Evolutionary conservation across 1,139 yeast species (phyloP).

Genomic region (Candida glucosophila): DNA sequence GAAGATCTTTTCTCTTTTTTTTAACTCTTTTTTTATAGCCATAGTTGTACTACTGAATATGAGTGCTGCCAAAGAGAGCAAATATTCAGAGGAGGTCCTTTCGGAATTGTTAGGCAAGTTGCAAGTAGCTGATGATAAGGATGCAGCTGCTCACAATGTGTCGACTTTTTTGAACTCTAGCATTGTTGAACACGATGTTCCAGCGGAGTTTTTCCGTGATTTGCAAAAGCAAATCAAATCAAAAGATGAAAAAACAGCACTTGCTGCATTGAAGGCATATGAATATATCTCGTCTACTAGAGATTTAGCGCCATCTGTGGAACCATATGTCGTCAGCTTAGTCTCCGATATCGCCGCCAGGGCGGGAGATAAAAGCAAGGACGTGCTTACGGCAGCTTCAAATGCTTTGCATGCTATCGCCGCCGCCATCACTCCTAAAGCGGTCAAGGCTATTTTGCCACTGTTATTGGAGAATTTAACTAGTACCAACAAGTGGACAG

Average conservation of each 20-base stretch:
- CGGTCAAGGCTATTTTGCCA: conserved; percentile 87
- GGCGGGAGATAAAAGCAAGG: conserved; percentile 86
- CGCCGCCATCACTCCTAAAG: conserved; percentile 79
- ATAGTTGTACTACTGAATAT: conserved; percentile 27
- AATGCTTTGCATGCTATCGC: conserved; percentile 73
- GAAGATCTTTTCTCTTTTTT: conserved; percentile 3
- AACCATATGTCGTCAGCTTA: conserved; percentile 83
- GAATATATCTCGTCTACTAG: conserved; percentile 74
- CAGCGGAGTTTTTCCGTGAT: conserved; percentile 75
- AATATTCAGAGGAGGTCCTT: conserved; percentile 73
- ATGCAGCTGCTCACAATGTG: conserved; percentile 81
- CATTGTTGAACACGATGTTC: conserved; percentile 97
- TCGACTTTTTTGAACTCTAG: conserved; percentile 93
- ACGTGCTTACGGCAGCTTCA: conserved; percentile 60
- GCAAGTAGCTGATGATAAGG: conserved; percentile 86
- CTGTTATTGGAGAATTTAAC: conserved; percentile 61
- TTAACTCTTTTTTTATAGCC: conserved; percentile 6
- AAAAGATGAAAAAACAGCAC: conserved; percentile 54
- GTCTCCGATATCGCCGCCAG: conserved; percentile 62
- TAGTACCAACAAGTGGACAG: conserved; percentile 91
- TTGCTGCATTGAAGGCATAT: conserved; percentile 80
- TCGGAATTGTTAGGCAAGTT: conserved; percentile 89
- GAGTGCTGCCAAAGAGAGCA: conserved; percentile 60
- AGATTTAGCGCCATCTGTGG: conserved; percentile 84
- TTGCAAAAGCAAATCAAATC: conserved; percentile 67